A percentile compares a stretch with the other conserved stretches of the same genome.
Evolutionary conservation across 805 yeast species (phyloP).

Genomic region (Nakazawaea molendinolei): DNA sequence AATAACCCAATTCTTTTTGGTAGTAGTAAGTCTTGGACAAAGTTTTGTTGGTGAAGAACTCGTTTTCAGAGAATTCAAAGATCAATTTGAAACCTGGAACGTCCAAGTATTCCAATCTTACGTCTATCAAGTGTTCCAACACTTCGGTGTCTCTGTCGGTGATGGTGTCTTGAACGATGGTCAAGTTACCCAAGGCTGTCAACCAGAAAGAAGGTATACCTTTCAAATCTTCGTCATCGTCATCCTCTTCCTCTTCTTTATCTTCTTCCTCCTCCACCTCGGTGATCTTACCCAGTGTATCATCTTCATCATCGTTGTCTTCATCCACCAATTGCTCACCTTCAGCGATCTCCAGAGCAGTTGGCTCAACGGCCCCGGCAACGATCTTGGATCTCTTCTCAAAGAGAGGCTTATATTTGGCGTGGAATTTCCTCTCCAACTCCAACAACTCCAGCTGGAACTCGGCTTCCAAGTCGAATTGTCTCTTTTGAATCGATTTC

Average conservation of each 20-base stretch:
- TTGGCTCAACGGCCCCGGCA: constrained; percentile 70
- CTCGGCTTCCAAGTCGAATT: constrained; percentile 80
- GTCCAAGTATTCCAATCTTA: constrained; percentile 72
- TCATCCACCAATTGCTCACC: constrained; percentile 70
- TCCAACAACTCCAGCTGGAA: constrained; percentile 85
- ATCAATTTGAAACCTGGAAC: constrained; percentile 85
- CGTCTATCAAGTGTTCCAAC: constrained; percentile 57
- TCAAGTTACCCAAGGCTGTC: constrained; percentile 86
- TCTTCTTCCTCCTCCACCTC: constrained; percentile 38
- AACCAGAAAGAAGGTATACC: constrained; percentile 97
- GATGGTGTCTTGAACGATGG: constrained; percentile 74
- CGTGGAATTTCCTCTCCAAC: constrained; percentile 74
- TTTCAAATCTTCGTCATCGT: constrained; percentile 30
- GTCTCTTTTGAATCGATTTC: constrained; percentile 73
- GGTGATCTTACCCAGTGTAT: constrained; percentile 33
- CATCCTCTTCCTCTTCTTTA: constrained; percentile 28
- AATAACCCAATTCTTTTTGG: constrained; percentile 88
- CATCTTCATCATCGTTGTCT: constrained; percentile 37
- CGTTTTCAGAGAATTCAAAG: constrained; percentile 74
- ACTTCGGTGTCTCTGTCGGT: constrained; percentile 89
- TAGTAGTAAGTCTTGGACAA: constrained; percentile 87
- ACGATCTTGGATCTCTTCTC: constrained; percentile 67
- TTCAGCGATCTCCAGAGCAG: constrained; percentile 64
- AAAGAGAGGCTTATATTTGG: constrained; percentile 70
- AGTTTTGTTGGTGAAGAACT: constrained; percentile 64